Percentiles rank a stretch among this genome's conserved stretches.
These are phyloP conservation scores for Diaporthe australafricana DNA, from an alignment of 2,329 filamentous ascomycete genomes.

Conservation along the genomic window DNA sequence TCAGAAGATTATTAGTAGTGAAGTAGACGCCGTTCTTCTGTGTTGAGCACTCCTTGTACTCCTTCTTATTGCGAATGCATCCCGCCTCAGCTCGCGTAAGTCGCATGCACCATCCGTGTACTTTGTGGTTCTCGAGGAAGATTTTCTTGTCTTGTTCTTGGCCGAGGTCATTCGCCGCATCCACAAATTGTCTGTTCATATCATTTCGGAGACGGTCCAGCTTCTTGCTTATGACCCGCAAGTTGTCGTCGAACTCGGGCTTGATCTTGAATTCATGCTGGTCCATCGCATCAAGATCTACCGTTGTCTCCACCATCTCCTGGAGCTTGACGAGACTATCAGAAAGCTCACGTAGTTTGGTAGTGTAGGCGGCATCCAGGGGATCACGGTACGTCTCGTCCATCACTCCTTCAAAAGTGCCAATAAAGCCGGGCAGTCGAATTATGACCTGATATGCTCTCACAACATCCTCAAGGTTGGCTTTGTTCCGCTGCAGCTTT, in stretches of 20 bases:
- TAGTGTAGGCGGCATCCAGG: constrained; percentile 87
- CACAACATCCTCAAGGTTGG: constrained; percentile 95
- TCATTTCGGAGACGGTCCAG: constrained; percentile 85
- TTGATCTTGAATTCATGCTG: constrained; percentile 99
- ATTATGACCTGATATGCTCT: constrained; percentile 95
- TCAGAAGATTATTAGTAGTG: constrained; percentile 84
- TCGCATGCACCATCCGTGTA: constrained; percentile 96
- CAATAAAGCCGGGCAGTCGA: constrained; percentile 88
- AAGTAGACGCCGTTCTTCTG: constrained; percentile 99
- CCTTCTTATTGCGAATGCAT: constrained; percentile 90
- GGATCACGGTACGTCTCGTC: constrained; percentile 92
- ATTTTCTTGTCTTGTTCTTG: constrained; percentile 99
- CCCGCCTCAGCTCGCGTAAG: constrained; percentile 91
- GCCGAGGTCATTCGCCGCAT: constrained; percentile 82
- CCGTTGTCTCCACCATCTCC: constrained; percentile 98
- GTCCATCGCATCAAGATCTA: constrained; percentile 94
- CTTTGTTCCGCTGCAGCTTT: constrained; percentile 91
- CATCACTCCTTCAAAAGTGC: constrained; percentile 91
- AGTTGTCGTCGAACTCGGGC: constrained; percentile 91
- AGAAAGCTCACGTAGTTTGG: constrained; percentile 80
- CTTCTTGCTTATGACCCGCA: constrained; percentile 90
- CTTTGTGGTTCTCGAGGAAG: constrained; percentile 94
- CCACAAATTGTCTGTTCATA: constrained; percentile 84
- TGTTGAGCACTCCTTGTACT: constrained; percentile 94
- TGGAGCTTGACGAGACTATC: constrained; percentile 86